A percentile compares a stretch with the other conserved stretches of the same genome.
These are phyloP conservation scores for Alisma plantagoaquatica DNA, from an alignment of 106 monocot genomes.

Conservation along the genomic window DNA sequence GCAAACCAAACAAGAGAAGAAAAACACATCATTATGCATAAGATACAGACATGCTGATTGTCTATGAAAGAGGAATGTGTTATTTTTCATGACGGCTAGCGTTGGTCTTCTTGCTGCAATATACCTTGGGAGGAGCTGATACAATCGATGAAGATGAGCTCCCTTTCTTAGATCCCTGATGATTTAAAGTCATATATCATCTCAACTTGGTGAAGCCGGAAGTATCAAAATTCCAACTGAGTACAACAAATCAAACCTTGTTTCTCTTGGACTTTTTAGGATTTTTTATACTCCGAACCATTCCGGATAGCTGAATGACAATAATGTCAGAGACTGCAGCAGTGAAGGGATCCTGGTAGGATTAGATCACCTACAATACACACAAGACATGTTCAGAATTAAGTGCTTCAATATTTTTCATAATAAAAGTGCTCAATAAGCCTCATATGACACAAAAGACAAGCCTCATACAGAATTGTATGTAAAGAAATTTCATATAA, in stretches of 20 bases:
- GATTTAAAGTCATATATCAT: not conserved
- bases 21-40: not conserved
- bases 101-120: not conserved
- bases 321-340: no score
- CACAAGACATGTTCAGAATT: no score
- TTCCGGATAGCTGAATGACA: no score
- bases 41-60: not conserved
- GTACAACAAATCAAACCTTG: conserved; percentile 18
- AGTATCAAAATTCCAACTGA: not conserved
- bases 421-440: no score
- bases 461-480: no score
- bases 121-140: conserved; percentile 61
- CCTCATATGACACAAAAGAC: no score
- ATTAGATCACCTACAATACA: no score
- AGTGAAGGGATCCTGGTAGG: no score
- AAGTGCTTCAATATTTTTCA: no score
- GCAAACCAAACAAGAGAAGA: not conserved
- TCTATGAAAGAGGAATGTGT: not conserved
- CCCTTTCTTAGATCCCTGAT: conserved; percentile 37
- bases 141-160: conserved; percentile 22
- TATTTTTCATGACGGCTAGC: not conserved
- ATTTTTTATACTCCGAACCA: conserved; percentile 77
- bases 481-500: no score
- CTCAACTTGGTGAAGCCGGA: not conserved
- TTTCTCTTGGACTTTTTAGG: conserved; percentile 58